Conservation (phyloP, 768 basidiomycete species). For the Amanita exitialis region DNA sequence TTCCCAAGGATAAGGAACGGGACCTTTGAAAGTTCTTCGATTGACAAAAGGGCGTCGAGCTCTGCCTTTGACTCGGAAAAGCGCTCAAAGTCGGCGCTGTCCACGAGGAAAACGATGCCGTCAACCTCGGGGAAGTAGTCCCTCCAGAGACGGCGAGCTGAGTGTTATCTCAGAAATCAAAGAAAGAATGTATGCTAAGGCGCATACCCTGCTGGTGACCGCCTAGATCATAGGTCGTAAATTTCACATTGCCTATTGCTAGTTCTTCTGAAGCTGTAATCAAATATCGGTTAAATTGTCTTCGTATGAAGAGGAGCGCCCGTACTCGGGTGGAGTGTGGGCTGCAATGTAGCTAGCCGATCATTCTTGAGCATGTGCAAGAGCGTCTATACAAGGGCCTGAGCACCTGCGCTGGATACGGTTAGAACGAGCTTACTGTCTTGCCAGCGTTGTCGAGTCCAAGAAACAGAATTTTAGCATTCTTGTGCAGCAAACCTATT, state of each 20-base stretch:
- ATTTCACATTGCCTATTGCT: constrained; percentile 97
- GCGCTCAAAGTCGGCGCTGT: constrained; percentile 94
- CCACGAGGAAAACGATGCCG: constrained; percentile 96
- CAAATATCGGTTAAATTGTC: constrained; percentile 7
- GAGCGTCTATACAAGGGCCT: constrained; percentile 53
- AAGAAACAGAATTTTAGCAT: constrained; percentile 98
- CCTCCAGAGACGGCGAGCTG: constrained; percentile 95
- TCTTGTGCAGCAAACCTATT: constrained; percentile 88
- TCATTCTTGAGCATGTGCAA: constrained; percentile 99
- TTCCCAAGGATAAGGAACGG: constrained; percentile 98
- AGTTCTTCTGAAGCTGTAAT: constrained; percentile 90
- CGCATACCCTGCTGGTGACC: constrained; percentile 88
- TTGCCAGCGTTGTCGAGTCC: constrained; percentile 99
- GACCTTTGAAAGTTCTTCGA: constrained; percentile 91
- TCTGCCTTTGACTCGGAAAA: constrained; percentile 96
- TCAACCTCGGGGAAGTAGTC: constrained; percentile 99
- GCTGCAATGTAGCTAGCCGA: constrained; percentile 92
- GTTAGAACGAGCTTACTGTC: constrained; percentile 51
- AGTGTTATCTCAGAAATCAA: background rate
- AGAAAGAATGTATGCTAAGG: background rate
- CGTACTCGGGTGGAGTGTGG: constrained; percentile 93
- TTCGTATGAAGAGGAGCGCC: constrained; percentile 15
- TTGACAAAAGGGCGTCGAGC: constrained; percentile 89
- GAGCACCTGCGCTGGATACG: constrained; percentile 1
- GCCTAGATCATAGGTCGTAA: constrained; percentile 97